phyloP scores from a whole-genome alignment of 208 protist genomes.

The Leishmania martiniquensis region DNA sequence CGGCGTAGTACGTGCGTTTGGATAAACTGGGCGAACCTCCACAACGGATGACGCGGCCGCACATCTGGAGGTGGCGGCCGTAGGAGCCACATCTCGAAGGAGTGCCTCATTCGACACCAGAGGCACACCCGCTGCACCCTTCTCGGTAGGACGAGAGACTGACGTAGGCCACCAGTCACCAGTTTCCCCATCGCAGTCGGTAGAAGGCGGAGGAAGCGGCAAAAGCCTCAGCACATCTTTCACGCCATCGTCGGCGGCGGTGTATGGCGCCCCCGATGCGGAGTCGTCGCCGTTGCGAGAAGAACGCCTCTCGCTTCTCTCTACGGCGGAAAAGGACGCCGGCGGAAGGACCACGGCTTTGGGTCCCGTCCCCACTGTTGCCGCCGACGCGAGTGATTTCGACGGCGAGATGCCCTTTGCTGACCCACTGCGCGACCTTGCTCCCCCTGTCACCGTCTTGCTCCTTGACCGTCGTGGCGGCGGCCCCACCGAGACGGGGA shows the following conservation, averaged over 20 bases:
- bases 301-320: not conserved
- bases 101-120: constrained; percentile 26
- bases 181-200: not conserved
- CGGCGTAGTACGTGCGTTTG: constrained; percentile 7
- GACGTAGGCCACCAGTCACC: not conserved
- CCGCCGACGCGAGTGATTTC: not conserved
- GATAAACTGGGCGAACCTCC: constrained; percentile 21
- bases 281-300: not conserved
- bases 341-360: not conserved
- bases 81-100: constrained; percentile 10
- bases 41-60: not conserved
- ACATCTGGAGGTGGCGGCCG: not conserved
- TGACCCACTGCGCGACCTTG: not conserved
- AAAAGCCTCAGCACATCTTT: constrained; percentile 2
- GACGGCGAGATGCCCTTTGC: not conserved
- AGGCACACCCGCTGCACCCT: constrained; percentile 1
- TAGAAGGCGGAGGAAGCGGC: constrained; percentile 8
- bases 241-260: not conserved
- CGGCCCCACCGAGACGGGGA: constrained; percentile 1
- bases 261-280: not conserved
- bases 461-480: constrained; percentile 2
- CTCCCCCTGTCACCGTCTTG: not conserved
- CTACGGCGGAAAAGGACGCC: not conserved
- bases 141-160: not conserved
- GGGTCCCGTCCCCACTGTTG: not conserved